Conservation (phyloP, 192 early-diverging fungal genomes). For the Helicostylum pulchrum region DNA sequence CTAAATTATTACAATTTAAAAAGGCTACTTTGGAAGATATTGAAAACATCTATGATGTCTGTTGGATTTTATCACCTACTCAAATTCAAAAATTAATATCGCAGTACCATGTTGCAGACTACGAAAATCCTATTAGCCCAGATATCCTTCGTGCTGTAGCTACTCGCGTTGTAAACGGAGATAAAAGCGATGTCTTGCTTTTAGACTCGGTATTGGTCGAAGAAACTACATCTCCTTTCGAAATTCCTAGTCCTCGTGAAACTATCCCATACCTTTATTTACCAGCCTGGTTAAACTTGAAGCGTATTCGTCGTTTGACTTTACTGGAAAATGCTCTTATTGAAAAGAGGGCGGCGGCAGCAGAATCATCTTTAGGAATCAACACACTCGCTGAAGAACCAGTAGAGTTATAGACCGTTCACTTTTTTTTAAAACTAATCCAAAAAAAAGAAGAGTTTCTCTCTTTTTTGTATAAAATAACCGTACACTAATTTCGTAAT, state of each 20-base stretch:
- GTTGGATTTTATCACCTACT: conserved; percentile 89
- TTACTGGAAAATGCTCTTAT: not conserved
- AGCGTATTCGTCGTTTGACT: conserved; percentile 6
- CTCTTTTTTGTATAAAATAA: no score
- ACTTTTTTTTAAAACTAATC: no score
- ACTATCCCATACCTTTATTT: conserved; percentile 13
- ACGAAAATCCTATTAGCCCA: conserved; percentile 85
- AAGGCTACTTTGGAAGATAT: conserved; percentile 82
- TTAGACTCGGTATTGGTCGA: conserved; percentile 72
- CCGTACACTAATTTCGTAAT: no score
- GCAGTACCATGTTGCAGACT: conserved; percentile 93
- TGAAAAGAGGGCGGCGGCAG: not conserved
- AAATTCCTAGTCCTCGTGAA: conserved; percentile 47
- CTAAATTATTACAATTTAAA: conserved; percentile 95
- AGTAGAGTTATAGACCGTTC: not conserved
- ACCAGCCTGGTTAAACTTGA: conserved; percentile 11
- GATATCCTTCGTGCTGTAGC: conserved; percentile 88
- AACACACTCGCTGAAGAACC: not conserved
- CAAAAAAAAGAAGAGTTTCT: no score
- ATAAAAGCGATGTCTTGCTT: conserved; percentile 84
- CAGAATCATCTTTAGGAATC: not conserved
- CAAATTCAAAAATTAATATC: conserved; percentile 98
- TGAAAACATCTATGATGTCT: conserved; percentile 98
- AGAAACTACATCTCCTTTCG: conserved; percentile 50
- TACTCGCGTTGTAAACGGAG: conserved; percentile 71